Evolutionary conservation across 2,329 filamentous ascomycete species (phyloP).

Genomic region (Xylariaceae sp.): DNA sequence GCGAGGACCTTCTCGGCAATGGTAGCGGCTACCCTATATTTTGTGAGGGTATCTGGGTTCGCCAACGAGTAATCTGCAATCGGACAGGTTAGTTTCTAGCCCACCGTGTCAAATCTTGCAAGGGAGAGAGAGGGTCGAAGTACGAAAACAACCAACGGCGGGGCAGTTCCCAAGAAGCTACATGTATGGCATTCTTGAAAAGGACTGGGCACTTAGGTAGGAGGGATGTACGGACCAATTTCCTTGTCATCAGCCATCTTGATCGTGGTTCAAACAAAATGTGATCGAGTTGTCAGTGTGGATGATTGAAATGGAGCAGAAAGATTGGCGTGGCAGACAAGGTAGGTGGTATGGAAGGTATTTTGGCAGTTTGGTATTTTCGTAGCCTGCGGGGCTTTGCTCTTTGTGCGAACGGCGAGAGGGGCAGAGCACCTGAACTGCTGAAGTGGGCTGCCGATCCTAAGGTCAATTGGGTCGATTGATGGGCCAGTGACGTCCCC

Average conservation of each 20-base stretch:
- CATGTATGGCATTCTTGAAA: conserved; percentile 4
- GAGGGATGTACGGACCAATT: conserved; percentile 27
- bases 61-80: conserved; percentile 81
- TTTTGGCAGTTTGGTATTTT: conserved; percentile 28
- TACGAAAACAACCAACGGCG: conserved; percentile 18
- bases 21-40: conserved; percentile 95
- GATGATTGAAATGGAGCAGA: neutral
- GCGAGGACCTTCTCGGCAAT: conserved; percentile 97
- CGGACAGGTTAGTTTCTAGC: conserved; percentile 23
- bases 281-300: neutral
- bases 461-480: neutral
- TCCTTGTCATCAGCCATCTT: conserved; percentile 32
- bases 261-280: conserved; percentile 5
- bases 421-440: conserved; percentile 13
- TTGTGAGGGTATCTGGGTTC: conserved; percentile 94
- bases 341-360: conserved; percentile 1
- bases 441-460: neutral
- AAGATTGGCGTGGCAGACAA: neutral
- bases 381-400: conserved; percentile 27
- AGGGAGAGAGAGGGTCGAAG: conserved; percentile 12
- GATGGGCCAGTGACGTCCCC: conserved; percentile 23
- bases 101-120: conserved; percentile 15
- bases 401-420: conserved; percentile 26
- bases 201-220: conserved; percentile 4
- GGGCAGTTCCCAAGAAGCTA: conserved; percentile 24